These are phyloP conservation scores for Penicillium nucicola DNA, from an alignment of 495 filamentous ascomycete species.

Conservation along the genomic window DNA sequence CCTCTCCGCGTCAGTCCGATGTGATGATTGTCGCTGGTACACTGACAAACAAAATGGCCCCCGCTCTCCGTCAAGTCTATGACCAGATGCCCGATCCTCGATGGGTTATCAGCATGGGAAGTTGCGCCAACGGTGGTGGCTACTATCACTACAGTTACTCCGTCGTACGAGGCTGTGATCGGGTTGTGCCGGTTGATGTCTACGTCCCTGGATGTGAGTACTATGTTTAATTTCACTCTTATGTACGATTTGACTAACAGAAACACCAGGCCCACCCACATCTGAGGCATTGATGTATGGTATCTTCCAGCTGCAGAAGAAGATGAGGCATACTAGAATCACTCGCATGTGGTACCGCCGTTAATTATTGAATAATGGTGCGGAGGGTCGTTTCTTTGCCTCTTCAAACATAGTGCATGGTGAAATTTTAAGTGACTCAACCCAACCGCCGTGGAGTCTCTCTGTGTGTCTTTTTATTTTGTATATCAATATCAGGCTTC, in stretches of 20 bases:
- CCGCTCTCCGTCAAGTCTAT: constrained; percentile 90
- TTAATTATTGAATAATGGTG: constrained; percentile 15
- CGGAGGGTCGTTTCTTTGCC: constrained; percentile 6
- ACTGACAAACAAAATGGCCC: constrained; percentile 97
- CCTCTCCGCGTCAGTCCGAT: constrained; percentile 90
- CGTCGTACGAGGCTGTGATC: constrained; percentile 87
- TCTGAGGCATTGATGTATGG: constrained; percentile 93
- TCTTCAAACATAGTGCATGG: constrained; percentile 15
- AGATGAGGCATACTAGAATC: constrained; percentile 77
- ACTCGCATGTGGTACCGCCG: constrained; percentile 53
- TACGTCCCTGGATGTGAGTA: constrained; percentile 86
- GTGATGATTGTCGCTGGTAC: constrained; percentile 98
- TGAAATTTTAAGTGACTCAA: constrained; percentile 15
- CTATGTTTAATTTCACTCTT: background rate
- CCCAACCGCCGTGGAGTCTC: constrained; percentile 18
- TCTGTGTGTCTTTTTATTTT: constrained; percentile 21
- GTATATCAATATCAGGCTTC: constrained; percentile 24
- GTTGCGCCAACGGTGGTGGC: constrained; percentile 91
- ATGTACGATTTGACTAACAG: constrained; percentile 17
- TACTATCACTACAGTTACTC: constrained; percentile 98
- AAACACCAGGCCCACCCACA: constrained; percentile 64
- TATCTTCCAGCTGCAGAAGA: constrained; percentile 89
- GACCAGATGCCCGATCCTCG: constrained; percentile 97
- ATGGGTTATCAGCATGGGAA: constrained; percentile 95
- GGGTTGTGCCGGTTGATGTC: constrained; percentile 92